Evolutionary conservation across 108 stramenopile species (phyloP).

Genomic region (Bacterosira constricta): DNA sequence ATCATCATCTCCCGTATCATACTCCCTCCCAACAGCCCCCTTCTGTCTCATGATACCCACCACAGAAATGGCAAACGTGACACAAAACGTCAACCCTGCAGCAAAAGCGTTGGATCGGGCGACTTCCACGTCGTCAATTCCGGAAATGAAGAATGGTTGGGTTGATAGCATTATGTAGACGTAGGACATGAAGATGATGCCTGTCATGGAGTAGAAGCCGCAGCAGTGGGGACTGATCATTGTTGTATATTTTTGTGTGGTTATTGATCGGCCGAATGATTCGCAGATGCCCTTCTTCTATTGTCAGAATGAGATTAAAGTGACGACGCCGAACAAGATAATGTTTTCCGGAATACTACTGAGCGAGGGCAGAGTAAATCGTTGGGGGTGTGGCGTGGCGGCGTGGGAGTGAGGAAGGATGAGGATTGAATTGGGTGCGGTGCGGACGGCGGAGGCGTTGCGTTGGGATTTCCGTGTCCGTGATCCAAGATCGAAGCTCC

Average conservation of each 20-base stretch:
- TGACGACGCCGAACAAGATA: too few species aligned
- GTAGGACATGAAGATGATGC: slow-evolving; percentile 41
- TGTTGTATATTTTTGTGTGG: neutral
- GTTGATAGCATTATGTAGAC: slow-evolving; percentile 44
- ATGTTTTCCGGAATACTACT: too few species aligned
- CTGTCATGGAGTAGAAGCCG: slow-evolving; percentile 49
- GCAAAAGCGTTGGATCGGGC: slow-evolving; percentile 44
- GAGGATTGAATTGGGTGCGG: neutral
- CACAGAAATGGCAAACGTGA: slow-evolving; percentile 21
- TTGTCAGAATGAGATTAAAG: too few species aligned
- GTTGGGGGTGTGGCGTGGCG: neutral
- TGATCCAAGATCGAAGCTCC: too few species aligned
- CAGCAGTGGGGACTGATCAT: slow-evolving; percentile 38
- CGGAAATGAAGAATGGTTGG: slow-evolving; percentile 49
- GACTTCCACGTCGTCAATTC: slow-evolving; percentile 35
- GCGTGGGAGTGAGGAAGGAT: neutral
- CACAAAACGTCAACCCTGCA: slow-evolving; percentile 33
- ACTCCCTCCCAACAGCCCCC: neutral
- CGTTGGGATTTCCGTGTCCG: too few species aligned
- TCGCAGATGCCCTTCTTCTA: too few species aligned
- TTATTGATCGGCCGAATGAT: neutral
- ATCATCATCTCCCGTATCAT: neutral
- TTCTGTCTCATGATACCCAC: neutral
- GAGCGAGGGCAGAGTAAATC: neutral
- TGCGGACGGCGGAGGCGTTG: too few species aligned